Conservation (phyloP, 2,329 filamentous ascomycete genomes). For the Aspergillus terreus region DNA sequence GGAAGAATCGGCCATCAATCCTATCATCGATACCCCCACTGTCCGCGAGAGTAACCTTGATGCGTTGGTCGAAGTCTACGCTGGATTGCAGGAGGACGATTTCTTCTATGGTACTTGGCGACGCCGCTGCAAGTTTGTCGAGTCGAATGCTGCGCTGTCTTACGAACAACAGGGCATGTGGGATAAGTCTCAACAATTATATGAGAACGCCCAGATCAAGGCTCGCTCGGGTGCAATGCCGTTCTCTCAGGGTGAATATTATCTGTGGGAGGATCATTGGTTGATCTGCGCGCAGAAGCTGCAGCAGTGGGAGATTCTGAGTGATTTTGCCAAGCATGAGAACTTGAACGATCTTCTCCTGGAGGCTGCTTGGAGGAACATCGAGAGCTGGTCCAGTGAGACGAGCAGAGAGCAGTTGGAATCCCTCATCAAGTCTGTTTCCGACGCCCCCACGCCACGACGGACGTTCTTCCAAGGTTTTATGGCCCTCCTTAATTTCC, state of each 20-base stretch:
- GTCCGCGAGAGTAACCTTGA: conserved; percentile 94
- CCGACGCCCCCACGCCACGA: conserved; percentile 91
- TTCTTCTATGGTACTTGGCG: conserved; percentile 98
- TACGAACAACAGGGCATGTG: conserved; percentile 99
- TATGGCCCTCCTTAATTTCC: conserved; percentile 91
- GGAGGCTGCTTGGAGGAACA: conserved; percentile 92
- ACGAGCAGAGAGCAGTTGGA: conserved; percentile 88
- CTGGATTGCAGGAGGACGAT: conserved; percentile 87
- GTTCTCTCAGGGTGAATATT: conserved; percentile 95
- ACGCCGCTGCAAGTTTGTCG: conserved; percentile 89
- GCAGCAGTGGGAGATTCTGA: conserved; percentile 97
- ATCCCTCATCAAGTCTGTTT: conserved; percentile 91
- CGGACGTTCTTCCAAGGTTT: conserved; percentile 98
- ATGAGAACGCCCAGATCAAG: conserved; percentile 95
- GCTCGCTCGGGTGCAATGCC: conserved; percentile 93
- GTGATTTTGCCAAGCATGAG: conserved; percentile 97
- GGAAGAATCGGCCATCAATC: conserved; percentile 81
- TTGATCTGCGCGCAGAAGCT: conserved; percentile 95
- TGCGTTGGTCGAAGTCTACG: conserved; percentile 89
- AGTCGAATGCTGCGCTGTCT: conserved; percentile 93
- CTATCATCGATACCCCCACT: conserved; percentile 75
- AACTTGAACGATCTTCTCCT: conserved; percentile 95
- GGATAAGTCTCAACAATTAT: conserved; percentile 97
- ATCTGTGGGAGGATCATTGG: conserved; percentile 99
- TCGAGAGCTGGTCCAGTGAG: conserved; percentile 87